Evolutionary conservation across 257 asterid genomes (phyloP).

Genomic region (Pogostemon cablin): DNA sequence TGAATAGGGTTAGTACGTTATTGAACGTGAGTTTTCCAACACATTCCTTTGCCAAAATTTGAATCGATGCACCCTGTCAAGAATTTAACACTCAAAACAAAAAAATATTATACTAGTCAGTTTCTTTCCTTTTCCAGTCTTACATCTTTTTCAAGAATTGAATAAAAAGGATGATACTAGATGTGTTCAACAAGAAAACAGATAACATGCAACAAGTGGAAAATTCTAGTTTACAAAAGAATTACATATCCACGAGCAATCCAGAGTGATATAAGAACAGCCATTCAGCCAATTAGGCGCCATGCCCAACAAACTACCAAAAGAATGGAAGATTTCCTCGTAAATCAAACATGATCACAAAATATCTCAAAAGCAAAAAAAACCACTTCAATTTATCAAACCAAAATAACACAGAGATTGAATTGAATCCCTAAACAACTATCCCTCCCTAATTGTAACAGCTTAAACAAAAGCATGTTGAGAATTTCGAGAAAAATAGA

Average conservation of each 20-base stretch:
- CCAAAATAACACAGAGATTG: not conserved
- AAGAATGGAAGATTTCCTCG: not conserved
- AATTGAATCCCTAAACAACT: not conserved
- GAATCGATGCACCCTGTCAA: not conserved
- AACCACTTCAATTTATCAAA: constrained; percentile 4
- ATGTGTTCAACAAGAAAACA: not conserved
- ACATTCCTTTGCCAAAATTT: not conserved
- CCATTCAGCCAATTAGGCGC: not conserved
- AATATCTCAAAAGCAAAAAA: not conserved
- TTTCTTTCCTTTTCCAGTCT: not conserved
- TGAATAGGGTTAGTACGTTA: too few relatives aligned
- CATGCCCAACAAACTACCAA: not conserved
- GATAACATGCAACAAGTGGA: not conserved
- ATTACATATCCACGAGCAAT: not conserved
- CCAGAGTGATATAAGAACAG: not conserved
- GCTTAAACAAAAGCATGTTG: not conserved
- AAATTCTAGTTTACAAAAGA: not conserved
- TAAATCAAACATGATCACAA: not conserved
- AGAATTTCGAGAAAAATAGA: not conserved
- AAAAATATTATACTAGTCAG: not conserved
- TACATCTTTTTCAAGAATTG: not conserved
- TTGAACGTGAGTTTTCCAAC: too few relatives aligned
- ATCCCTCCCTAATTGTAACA: not conserved
- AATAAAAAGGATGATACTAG: not conserved
- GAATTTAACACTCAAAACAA: not conserved